Base-by-base conservation (phyloP, 768 basidiomycete genomes). In the Calocybe cyanea region DNA sequence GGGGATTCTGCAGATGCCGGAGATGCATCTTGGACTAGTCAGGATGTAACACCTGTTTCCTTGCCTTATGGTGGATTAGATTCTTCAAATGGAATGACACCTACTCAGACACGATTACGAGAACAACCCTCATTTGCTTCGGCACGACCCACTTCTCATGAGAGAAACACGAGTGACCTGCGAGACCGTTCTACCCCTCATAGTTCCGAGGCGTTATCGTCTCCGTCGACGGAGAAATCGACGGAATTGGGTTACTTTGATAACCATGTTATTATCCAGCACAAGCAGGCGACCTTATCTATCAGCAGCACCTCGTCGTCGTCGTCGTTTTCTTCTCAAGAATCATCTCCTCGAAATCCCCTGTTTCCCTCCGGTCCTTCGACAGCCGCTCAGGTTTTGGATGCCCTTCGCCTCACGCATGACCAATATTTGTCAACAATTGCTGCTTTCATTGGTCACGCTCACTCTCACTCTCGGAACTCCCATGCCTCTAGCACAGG, bases 371-470 rank as follows among this genome's bases (percentile, higher is more conserved):
- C 73, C 31, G 91, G 91, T 3, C 82, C 86, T 37, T 80, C 82
- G 30, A 81, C 77, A 18, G 71, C 82, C 38, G 64, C 73, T 1
- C 83, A 88, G 57, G 78, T 90, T 4, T 73, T 87, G 64, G 84
- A 85, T 47, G 81, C 85, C 6, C 74, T 96, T 36, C 81, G 86
- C n/a, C 66, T 72, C 50, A 89, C 89, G 11, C 92, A 96, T 60
- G 93, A 96, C 59, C 80, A 86, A 39, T 87, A 94, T 57, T 73
- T 98, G 9, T 95, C 92, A 4, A 89, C 92, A 15, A 92, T 96
- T 59, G 94, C 96, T 17, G 95, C 94, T 5, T 93, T 99, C 63
- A 96, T 99, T 56, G 95, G 94, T 1, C 93, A 97, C 60, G 89
- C 92, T 1, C 95, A 98, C 57, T 89, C 90, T 13, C 90, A 97